phyloP scores from a whole-genome alignment of 176 grass and related monocot species.

The Lolium rigidum region DNA sequence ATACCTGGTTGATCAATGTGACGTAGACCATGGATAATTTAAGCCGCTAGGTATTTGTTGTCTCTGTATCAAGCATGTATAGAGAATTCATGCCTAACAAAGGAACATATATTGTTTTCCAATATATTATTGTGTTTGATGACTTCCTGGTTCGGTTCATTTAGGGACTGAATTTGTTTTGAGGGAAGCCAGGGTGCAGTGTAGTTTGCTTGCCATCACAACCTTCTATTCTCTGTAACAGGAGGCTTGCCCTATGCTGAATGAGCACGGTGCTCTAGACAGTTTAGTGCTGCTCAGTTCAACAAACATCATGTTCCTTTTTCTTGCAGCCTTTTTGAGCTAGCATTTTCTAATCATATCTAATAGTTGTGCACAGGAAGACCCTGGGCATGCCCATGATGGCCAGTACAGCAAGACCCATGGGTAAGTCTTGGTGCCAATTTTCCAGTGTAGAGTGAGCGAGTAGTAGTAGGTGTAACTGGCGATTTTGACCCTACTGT shows the following conservation, averaged over 20 bases:
- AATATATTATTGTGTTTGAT: too few relatives aligned
- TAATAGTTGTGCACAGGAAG: not conserved
- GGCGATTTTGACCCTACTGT: not conserved
- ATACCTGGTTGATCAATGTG: too few relatives aligned
- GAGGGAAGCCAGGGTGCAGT: too few relatives aligned
- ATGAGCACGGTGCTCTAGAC: constrained; percentile 40
- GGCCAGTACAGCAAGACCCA: not conserved
- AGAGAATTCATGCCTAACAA: too few relatives aligned
- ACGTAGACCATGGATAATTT: too few relatives aligned
- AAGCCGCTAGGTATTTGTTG: too few relatives aligned
- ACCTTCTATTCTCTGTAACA: constrained; percentile 76
- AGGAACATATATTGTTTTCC: too few relatives aligned
- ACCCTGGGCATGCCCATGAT: too few relatives aligned
- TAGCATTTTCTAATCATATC: not conserved
- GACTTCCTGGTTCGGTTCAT: too few relatives aligned
- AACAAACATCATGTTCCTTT: not conserved
- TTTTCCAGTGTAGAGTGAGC: not conserved
- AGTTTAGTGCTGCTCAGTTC: constrained; percentile 35
- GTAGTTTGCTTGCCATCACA: constrained; percentile 56
- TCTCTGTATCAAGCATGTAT: too few relatives aligned
- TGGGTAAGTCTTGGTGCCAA: constrained; percentile 32
- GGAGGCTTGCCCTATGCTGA: constrained; percentile 58
- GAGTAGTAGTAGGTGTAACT: not conserved
- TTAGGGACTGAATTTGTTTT: too few relatives aligned
- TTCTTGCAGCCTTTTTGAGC: not conserved